Evolutionary conservation across 2,329 filamentous ascomycete genomes (phyloP), one percentile per base, ranked within the genome.

Genomic region (Diplodia scrobiculata): DNA sequence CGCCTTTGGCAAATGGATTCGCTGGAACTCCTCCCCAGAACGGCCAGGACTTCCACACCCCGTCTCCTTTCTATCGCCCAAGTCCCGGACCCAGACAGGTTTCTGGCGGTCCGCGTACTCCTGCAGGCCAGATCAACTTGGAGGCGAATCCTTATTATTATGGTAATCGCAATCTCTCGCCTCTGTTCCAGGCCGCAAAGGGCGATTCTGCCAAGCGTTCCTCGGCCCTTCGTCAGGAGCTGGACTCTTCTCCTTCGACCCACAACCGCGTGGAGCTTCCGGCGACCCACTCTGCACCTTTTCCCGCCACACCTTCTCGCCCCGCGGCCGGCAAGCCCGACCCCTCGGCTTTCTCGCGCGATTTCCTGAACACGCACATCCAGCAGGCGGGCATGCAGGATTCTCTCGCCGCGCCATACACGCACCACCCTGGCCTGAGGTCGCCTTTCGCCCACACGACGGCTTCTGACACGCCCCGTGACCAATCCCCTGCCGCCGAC

Each of bases 101-200:
- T 51, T 62, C 45, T 38, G 72, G 73, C 27, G 74, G 74, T 5
- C 76, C 76, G 25, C 71, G 72, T 6, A 77, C 75, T 17, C 76
- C 75, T 17, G 72, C 69, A 19, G 72, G 72, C 17, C 64, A 66
- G 41, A 51, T 52, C 68, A 41, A 66, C 29, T n/a, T 65, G 47
- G 10, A 68, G 53, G 72, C 73, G 32, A 72, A 75, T 60, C 73
- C 76, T 53, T 76, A 76, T 53, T 75, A 77, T 66, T 81, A 81
- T 68, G 81, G 81, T 53, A 80, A 80, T 63, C 77, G 77, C 48
- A 83, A 83, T 68, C 79, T 83, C 38, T 82, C 81, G 2, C 80
- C 80, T 3, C 68, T 83, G 27, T 83, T 83, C 75, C 79, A 82
- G 69, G 80, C 80, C 36, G 79, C 79, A 14, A 78, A 79, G 65